Evolutionary conservation across 2,329 filamentous ascomycete species (phyloP), one percentile per base, ranked within the genome.

Genomic region (Trichophaea hybrida): DNA sequence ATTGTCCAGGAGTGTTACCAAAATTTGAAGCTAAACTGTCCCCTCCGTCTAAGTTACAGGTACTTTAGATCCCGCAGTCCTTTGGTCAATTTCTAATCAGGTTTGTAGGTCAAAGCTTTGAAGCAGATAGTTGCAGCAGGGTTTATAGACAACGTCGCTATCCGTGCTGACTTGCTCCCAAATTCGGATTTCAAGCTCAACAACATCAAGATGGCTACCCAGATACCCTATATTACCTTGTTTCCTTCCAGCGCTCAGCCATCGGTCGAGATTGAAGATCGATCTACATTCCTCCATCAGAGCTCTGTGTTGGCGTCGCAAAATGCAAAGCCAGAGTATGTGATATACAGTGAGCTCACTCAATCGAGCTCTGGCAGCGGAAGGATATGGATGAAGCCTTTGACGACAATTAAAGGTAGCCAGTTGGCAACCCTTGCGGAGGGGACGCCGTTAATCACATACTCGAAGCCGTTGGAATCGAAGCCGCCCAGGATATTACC

Each of bases 101-200:
- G 38, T 43, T 43, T 15, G 12, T 53, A 66, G 69, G 75, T 94
- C 33, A 83, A 83, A 51, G 82, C 88, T 0, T 76, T 98, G 33
- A 94, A 94, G 71, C 88, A 96, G 70, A 94, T 97, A 74, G 83
- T 88, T 24, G 88, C 91, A 0, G 85, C 88, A 0, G 93, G 91
- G 0, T 97, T 96, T 74, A 82, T 97, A 69, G 93, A 98, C 72
- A 86, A 96, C 67, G 80, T 98, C 44, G 93, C 93, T 50, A 89
- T 97, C 67, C 86, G 93, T 61, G 88, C 87, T 3, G 91, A 98
- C 71, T 76, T 88, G n/a, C 78, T 88, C 0, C 87, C 88, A 0
- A 78, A 78, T 10, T 86, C 87, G 0, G 83, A 84, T 0, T 82
- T 66, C 55, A 66, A 64, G 49, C 57, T 66, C 34, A 63, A 64